phyloP scores from a whole-genome alignment of 345 rosid genomes.

The Nephelium lappaceum region DNA sequence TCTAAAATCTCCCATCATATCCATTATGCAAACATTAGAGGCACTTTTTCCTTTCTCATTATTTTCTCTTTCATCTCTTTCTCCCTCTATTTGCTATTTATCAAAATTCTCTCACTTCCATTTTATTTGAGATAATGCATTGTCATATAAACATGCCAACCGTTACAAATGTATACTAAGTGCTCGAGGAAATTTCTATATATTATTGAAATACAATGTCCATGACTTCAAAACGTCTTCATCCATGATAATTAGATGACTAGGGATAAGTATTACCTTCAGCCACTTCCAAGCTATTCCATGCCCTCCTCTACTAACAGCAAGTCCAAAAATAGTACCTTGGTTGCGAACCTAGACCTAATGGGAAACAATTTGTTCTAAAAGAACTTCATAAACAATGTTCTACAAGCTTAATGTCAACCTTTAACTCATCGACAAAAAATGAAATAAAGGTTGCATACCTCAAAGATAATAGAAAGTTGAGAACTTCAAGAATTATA shows the following conservation, averaged over 20 bases:
- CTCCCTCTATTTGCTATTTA: not conserved
- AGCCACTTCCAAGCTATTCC: constrained; percentile 96
- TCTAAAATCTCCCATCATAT: not conserved
- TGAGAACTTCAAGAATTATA: constrained; percentile 70
- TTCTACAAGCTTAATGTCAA: not conserved
- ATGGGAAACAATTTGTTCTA: not conserved
- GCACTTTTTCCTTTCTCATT: not conserved
- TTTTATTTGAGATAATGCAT: not conserved
- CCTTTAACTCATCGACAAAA: not conserved
- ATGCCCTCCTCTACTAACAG: constrained; percentile 78
- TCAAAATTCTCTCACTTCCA: not conserved
- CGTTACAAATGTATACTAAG: not conserved
- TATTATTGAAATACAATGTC: no score
- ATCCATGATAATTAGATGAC: not conserved
- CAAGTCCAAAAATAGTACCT: constrained; percentile 76
- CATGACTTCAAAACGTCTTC: not conserved
- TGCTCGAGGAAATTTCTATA: not conserved
- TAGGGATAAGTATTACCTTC: constrained; percentile 44
- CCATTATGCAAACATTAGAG: not conserved
- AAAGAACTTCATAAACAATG: not conserved
- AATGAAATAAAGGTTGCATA: constrained; percentile 22
- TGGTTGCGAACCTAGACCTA: constrained; percentile 77
- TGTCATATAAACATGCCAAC: not conserved
- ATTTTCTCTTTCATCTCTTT: not conserved
- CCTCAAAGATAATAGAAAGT: constrained; percentile 80